Conservation (phyloP, 2,329 filamentous ascomycete species). For the Ceratocystiopsis sp. region DNA sequence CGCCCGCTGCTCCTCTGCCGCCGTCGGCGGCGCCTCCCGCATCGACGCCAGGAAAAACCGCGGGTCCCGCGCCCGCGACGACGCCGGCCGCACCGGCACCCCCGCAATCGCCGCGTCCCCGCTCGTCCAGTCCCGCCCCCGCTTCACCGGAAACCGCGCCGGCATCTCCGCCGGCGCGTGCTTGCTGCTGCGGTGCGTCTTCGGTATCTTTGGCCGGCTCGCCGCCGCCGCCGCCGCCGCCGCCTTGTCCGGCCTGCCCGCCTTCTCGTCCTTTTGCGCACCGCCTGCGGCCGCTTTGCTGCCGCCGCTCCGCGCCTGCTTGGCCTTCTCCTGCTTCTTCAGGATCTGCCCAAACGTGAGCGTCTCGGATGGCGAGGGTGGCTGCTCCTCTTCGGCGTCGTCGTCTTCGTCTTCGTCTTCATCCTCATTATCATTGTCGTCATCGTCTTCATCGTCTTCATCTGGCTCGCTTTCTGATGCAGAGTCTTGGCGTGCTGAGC, state of each 20-base stretch:
- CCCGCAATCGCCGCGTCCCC: slow-evolving; percentile 9
- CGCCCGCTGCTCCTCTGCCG: slow-evolving; percentile 36
- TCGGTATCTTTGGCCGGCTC: slow-evolving; percentile 8
- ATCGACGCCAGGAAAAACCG: slow-evolving; percentile 60
- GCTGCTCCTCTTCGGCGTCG: slow-evolving; percentile 7
- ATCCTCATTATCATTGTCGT: slow-evolving; percentile 1
- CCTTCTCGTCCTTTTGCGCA: slow-evolving; percentile 17
- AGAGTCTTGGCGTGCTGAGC: too few relatives aligned
- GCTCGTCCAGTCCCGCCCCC: slow-evolving; percentile 41
- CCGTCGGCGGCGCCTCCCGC: slow-evolving; percentile 18
- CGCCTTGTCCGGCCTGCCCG: slow-evolving; percentile 8
- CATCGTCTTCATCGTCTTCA: slow-evolving; percentile 19
- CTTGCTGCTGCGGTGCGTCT: slow-evolving; percentile 42
- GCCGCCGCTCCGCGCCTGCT: too few relatives aligned
- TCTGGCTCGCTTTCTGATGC: slow-evolving; percentile 11
- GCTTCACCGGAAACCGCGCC: slow-evolving; percentile 68
- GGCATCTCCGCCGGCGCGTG: slow-evolving; percentile 75
- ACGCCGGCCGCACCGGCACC: slow-evolving; percentile 33
- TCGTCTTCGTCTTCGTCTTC: not conserved
- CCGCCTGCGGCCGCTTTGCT: not conserved
- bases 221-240: too few relatives aligned
- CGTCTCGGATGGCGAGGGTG: not conserved
- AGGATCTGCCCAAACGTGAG: slow-evolving; percentile 8
- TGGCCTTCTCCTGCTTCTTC: slow-evolving; percentile 2
- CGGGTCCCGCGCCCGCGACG: slow-evolving; percentile 51